Conservation (phyloP, 768 basidiomycete genomes). For the Pisolithus albus region DNA sequence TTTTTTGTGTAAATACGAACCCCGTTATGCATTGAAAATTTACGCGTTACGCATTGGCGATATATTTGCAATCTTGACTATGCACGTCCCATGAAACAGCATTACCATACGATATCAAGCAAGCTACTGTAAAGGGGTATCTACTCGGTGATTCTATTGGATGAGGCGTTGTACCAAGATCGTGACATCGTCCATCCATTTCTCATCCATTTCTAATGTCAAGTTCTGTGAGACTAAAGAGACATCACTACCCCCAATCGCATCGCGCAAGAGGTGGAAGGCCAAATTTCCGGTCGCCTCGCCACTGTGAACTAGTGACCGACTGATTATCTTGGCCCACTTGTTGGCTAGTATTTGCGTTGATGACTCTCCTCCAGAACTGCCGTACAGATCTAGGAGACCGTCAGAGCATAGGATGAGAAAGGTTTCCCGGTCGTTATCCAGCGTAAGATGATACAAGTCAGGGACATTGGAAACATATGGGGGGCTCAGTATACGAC, state of each 20-base stretch:
- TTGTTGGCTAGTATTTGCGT: slow-evolving; percentile 25
- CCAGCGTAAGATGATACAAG: slow-evolving; percentile 26
- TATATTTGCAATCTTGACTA: no score
- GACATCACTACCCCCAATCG: slow-evolving; percentile 36
- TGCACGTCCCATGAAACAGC: no score
- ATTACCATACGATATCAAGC: no score
- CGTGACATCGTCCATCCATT: slow-evolving; percentile 47
- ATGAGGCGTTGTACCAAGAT: slow-evolving; percentile 35
- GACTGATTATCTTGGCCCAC: slow-evolving; percentile 31
- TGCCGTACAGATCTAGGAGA: slow-evolving; percentile 36
- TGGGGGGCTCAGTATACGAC: slow-evolving; percentile 39
- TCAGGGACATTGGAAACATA: slow-evolving; percentile 40
- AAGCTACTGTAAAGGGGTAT: no score
- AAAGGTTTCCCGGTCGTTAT: slow-evolving; percentile 18
- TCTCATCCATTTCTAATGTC: slow-evolving; percentile 44
- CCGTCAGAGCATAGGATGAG: slow-evolving; percentile 44
- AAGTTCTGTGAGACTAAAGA: slow-evolving; percentile 36
- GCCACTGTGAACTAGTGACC: slow-evolving; percentile 14
- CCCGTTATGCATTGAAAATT: neutral
- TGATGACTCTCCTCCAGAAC: slow-evolving; percentile 14
- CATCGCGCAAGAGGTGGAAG: slow-evolving; percentile 35
- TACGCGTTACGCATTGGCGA: neutral
- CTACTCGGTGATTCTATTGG: neutral
- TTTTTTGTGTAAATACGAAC: slow-evolving; percentile 2
- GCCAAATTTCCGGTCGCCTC: slow-evolving; percentile 30